A percentile compares a stretch with the other conserved stretches of the same genome.
Evolutionary conservation across 1,284 basidiomycete genomes (phyloP).

Genomic region (Ceratobasidium sp.): DNA sequence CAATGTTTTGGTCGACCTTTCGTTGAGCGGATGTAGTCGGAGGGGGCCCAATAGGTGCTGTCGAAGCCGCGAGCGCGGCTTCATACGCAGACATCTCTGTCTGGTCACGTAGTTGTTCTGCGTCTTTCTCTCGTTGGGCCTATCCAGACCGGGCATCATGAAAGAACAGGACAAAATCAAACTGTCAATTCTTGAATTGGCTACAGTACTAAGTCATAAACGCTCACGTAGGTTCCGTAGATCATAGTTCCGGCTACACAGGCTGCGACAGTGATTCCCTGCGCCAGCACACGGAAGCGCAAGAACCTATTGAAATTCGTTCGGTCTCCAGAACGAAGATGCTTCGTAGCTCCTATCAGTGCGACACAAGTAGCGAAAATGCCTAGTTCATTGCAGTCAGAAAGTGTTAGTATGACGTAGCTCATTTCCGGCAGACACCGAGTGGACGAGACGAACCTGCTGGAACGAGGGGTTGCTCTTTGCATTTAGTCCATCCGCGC

Average conservation of each 20-base stretch:
- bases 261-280: conserved; percentile 59
- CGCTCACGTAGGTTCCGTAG: conserved; percentile 44
- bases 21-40: conserved; percentile 21
- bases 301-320: conserved; percentile 58
- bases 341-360: conserved; percentile 57
- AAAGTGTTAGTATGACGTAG: no score
- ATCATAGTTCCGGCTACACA: conserved; percentile 55
- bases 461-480: conserved; percentile 60
- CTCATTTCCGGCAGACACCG: background rate
- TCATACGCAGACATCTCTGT: conserved; percentile 30
- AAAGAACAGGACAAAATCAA: background rate
- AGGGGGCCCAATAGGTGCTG: conserved; percentile 18
- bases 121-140: conserved; percentile 27
- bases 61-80: background rate
- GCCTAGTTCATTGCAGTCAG: conserved; percentile 47
- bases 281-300: conserved; percentile 59
- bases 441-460: conserved; percentile 51
- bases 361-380: conserved; percentile 57
- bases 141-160: background rate
- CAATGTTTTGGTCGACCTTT: conserved; percentile 21
- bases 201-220: background rate
- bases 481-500: conserved; percentile 59
- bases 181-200: background rate
- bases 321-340: conserved; percentile 58
- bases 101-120: conserved; percentile 18